Base-by-base conservation (phyloP, 805 yeast species). In the Wickerhamiella slavikovae region DNA sequence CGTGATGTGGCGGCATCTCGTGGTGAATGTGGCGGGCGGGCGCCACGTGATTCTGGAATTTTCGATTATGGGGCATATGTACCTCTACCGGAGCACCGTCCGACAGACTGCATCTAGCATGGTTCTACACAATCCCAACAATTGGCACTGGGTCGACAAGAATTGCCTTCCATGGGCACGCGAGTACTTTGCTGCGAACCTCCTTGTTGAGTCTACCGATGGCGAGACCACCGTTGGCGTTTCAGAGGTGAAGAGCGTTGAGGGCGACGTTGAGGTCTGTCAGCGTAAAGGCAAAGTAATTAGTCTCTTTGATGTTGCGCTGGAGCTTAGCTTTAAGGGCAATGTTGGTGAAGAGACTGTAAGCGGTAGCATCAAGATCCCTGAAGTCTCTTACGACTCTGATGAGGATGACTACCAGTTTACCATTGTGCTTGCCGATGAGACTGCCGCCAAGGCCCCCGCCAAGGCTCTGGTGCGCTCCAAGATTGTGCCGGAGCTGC, bases 101-200 rank as follows among this genome's bases (percentile, higher is more conserved):
- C 26, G 15, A 6, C 11, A 15, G 6, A 7, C 26, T 14, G 5
- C 17, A 8, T 9, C 15, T 13, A 34, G 24, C 17, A 85, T 85
- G 95, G 95, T 78, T 24, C 83, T 89, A 19, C 75, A 80, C 55
- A 89, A 85, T 63, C 96, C 96, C 23, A 89, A 89, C 54, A 85
- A 85, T 58, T 85, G 98, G 98, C 98, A 89, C 62, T 89, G 96
- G 96, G 95, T 83, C 38, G 95, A 85, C 56, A 85, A 85, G 54
- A 89, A 89, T 60, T 89, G 98, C 57, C 65, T 85, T 33, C 72
- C 68, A 33, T 89, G 98, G 98, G 64, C 94, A 9, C 68, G 68
- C 36, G 61, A 64, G 24, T 85, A 85, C 51, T 78, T 89, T 51
- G 52, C 55, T 18, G 64, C 66, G 27, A 64, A 68, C 26, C 56